Evolutionary conservation across 2,329 filamentous ascomycete species (phyloP).

Genomic region (Fusarium coffeatum): DNA sequence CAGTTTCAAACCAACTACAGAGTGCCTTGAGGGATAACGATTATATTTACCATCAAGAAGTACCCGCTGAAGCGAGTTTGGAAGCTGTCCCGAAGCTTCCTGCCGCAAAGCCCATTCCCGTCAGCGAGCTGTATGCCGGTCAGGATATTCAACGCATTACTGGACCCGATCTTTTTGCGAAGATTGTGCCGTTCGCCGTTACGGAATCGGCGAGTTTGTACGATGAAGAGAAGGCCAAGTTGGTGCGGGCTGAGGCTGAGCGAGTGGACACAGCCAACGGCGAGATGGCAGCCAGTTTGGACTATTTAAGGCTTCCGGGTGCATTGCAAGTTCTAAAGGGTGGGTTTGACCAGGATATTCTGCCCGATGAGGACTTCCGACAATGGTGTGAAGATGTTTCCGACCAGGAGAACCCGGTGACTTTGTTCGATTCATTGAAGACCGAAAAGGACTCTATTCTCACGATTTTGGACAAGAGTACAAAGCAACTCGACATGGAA

Average conservation of each 20-base stretch:
- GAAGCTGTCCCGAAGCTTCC: conserved; percentile 88
- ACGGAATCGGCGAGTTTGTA: conserved; percentile 97
- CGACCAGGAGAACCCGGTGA: conserved; percentile 81
- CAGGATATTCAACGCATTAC: conserved; percentile 98
- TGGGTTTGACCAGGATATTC: conserved; percentile 88
- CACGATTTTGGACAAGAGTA: conserved; percentile 78
- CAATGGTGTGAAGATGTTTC: conserved; percentile 95
- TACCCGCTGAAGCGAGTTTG: conserved; percentile 86
- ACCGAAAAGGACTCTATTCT: conserved; percentile 82
- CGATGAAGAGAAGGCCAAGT: conserved; percentile 97
- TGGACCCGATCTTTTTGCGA: conserved; percentile 95
- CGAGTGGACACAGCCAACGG: conserved; percentile 91
- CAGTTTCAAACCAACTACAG: conserved; percentile 82
- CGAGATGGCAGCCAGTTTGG: conserved; percentile 94
- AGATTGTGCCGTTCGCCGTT: conserved; percentile 94
- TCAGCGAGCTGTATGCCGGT: conserved; percentile 94
- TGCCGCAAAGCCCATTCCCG: conserved; percentile 95
- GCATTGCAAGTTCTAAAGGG: conserved; percentile 93
- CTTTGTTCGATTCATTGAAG: conserved; percentile 82
- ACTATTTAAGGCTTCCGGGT: conserved; percentile 90
- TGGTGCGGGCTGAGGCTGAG: conserved; percentile 93
- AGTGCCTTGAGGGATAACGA: conserved; percentile 92
- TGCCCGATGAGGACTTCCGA: conserved; percentile 90
- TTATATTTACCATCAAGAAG: conserved; percentile 95
- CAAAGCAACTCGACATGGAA: conserved; percentile 94